Conservation (phyloP, 371 early-diverging fungal species). For the Mucor circinelloides region DNA sequence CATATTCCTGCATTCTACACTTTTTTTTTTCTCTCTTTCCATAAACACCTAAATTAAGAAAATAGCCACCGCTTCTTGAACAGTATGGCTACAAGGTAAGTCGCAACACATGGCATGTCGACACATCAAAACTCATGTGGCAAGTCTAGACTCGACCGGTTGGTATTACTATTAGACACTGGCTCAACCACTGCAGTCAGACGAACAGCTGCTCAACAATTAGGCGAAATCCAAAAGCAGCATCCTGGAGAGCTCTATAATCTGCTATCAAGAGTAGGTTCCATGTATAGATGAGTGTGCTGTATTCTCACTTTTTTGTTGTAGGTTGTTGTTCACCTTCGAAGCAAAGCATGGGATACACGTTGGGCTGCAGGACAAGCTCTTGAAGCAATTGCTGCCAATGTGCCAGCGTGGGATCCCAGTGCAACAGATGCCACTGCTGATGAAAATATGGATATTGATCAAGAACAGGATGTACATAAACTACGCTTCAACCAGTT, state of each 20-base stretch:
- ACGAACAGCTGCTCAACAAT: slow-evolving; percentile 90
- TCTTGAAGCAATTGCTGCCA: slow-evolving; percentile 85
- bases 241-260: slow-evolving; percentile 92
- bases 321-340: slow-evolving; percentile 83
- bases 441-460: slow-evolving; percentile 16
- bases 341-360: slow-evolving; percentile 93
- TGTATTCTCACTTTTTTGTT: background rate
- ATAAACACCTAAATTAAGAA: background rate
- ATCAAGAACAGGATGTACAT: slow-evolving; percentile 36
- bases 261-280: slow-evolving; percentile 84
- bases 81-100: slow-evolving; percentile 3
- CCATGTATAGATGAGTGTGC: slow-evolving; percentile 8
- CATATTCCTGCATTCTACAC: slow-evolving; percentile 2
- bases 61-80: background rate
- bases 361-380: slow-evolving; percentile 95
- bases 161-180: slow-evolving; percentile 90
- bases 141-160: slow-evolving; percentile 83
- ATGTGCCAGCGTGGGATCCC: slow-evolving; percentile 87
- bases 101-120: background rate
- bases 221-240: slow-evolving; percentile 93
- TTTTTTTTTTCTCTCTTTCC: background rate
- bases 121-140: no score
- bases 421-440: slow-evolving; percentile 6
- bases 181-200: slow-evolving; percentile 90
- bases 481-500: slow-evolving; percentile 78